These are phyloP conservation scores for Starmerella geochares DNA, from an alignment of 805 yeast genomes.

Conservation along the genomic window DNA sequence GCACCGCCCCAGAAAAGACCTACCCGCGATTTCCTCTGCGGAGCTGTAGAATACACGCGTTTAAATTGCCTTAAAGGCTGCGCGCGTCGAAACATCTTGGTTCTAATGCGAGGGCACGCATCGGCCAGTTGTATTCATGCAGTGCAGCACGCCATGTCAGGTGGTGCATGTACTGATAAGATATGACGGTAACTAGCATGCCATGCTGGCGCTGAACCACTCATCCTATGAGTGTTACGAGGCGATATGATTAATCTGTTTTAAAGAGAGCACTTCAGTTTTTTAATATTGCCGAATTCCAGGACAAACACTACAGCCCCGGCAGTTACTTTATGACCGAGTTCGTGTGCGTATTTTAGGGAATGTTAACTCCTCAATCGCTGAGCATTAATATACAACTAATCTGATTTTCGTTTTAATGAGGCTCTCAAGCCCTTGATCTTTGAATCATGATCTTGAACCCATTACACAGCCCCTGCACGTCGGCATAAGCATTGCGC, in stretches of 20 bases:
- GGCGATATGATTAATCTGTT: too few species aligned
- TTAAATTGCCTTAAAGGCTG: not conserved
- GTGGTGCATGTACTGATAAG: not conserved
- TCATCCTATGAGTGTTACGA: too few species aligned
- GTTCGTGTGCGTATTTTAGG: too few species aligned
- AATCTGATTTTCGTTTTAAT: not conserved
- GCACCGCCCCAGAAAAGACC: not conserved
- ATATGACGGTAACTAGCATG: not conserved
- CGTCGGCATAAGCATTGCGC: constrained; percentile 78
- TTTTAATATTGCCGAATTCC: too few species aligned
- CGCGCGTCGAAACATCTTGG: not conserved
- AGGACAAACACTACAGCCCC: too few species aligned
- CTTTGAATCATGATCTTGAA: constrained; percentile 53
- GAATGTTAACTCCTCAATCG: too few species aligned
- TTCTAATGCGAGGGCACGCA: too few species aligned
- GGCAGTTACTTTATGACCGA: too few species aligned
- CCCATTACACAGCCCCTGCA: constrained; percentile 82
- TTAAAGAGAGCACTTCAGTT: too few species aligned
- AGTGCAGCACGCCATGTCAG: constrained; percentile 1
- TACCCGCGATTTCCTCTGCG: not conserved
- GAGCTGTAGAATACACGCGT: not conserved
- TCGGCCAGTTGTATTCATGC: not conserved
- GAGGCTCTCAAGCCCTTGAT: constrained; percentile 2
- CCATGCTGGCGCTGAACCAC: too few species aligned
- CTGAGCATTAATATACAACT: too few species aligned